Evolutionary conservation across 2,329 filamentous ascomycete genomes (phyloP).

Genomic region (Ceratocystis ficicola): DNA sequence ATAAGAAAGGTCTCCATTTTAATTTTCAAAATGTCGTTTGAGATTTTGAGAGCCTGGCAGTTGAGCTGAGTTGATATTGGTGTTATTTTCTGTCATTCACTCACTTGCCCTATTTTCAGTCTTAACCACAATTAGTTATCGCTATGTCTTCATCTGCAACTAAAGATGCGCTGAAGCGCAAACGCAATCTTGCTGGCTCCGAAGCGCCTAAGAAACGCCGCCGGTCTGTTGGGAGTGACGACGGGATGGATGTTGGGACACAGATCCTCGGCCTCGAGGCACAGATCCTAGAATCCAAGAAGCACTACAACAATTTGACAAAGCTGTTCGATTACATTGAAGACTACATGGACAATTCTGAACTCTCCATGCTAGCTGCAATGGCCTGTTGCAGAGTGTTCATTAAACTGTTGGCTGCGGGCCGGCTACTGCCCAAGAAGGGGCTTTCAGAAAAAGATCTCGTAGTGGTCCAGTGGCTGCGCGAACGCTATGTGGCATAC

Average conservation of each 20-base stretch:
- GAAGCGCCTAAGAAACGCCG: conserved; percentile 41
- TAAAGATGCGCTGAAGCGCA: conserved; percentile 38
- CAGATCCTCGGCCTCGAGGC: conserved; percentile 65
- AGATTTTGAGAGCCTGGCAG: not conserved
- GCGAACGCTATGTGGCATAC: conserved; percentile 60
- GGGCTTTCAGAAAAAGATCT: conserved; percentile 58
- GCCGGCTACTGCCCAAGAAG: conserved; percentile 54
- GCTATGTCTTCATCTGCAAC: conserved; percentile 20
- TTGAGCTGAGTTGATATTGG: not conserved
- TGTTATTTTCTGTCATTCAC: not conserved
- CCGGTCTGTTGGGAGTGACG: conserved; percentile 38
- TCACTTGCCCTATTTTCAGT: not conserved
- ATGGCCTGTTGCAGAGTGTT: conserved; percentile 81
- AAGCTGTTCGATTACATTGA: conserved; percentile 49
- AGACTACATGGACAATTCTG: conserved; percentile 38
- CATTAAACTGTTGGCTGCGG: conserved; percentile 63
- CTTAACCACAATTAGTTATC: not conserved
- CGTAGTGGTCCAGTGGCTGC: conserved; percentile 67
- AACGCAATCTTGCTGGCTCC: conserved; percentile 33
- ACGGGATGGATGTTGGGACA: conserved; percentile 42
- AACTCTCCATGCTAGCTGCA: conserved; percentile 53
- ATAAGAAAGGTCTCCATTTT: conserved; percentile 23
- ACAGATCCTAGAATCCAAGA: conserved; percentile 71
- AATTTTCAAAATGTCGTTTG: conserved; percentile 23
- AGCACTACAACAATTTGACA: conserved; percentile 84